A percentile compares a stretch with the other conserved stretches of the same genome.
These are phyloP conservation scores for Cyberlindnera saturnus DNA, from an alignment of 805 yeast genomes.

Conservation along the genomic window DNA sequence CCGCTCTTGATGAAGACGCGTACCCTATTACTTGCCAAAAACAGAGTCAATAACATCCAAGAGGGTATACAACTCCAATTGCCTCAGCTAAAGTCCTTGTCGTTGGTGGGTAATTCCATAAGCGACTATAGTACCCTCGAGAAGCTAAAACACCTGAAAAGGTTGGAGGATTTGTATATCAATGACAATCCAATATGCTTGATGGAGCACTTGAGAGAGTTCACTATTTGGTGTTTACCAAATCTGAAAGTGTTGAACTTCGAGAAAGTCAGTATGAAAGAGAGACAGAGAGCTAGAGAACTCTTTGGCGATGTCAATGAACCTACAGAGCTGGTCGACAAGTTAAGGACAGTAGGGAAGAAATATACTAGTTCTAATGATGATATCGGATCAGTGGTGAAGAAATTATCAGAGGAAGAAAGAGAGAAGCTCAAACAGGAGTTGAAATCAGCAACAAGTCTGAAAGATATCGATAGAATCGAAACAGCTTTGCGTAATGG, in stretches of 20 bases:
- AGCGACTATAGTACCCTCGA: slow-evolving; percentile 37
- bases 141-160: slow-evolving; percentile 32
- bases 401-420: slow-evolving; percentile 49
- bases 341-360: slow-evolving; percentile 14
- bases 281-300: slow-evolving; percentile 40
- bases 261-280: slow-evolving; percentile 48
- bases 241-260: slow-evolving; percentile 61
- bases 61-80: slow-evolving; percentile 28
- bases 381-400: neutral
- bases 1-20: slow-evolving; percentile 39
- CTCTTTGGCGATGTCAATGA: slow-evolving; percentile 32
- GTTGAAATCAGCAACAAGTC: slow-evolving; percentile 55
- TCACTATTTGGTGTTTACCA: slow-evolving; percentile 60
- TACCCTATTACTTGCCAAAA: slow-evolving; percentile 57
- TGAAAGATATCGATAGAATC: slow-evolving; percentile 70
- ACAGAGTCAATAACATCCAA: slow-evolving; percentile 44
- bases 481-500: slow-evolving; percentile 48
- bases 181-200: slow-evolving; percentile 52
- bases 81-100: slow-evolving; percentile 45
- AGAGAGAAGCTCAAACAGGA: slow-evolving; percentile 43
- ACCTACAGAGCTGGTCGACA: slow-evolving; percentile 7
- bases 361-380: neutral
- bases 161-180: slow-evolving; percentile 44
- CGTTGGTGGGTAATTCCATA: slow-evolving; percentile 48
- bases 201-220: slow-evolving; percentile 49